Percentiles rank a stretch among this genome's conserved stretches.
phyloP scores from a whole-genome alignment of 2,329 filamentous ascomycete species.

The Paecilomyces sp. region DNA sequence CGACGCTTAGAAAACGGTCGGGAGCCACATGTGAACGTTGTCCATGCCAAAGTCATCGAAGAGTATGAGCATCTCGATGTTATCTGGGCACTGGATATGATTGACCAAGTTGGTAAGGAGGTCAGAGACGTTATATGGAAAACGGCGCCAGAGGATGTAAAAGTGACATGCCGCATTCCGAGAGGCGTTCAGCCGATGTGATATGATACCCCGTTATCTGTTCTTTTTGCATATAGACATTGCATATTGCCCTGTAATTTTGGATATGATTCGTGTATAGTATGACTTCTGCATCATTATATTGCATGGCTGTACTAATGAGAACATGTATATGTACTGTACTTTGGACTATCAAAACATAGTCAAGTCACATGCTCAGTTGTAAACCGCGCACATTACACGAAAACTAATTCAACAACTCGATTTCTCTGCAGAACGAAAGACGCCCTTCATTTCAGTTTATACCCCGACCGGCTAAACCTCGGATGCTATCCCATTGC shows the following conservation, averaged over 20 bases:
- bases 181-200: slow-evolving; percentile 32
- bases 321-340: too few species aligned
- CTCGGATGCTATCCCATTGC: background rate
- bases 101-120: slow-evolving; percentile 75
- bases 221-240: background rate
- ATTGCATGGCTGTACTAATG: background rate
- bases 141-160: slow-evolving; percentile 53
- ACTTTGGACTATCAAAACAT: too few species aligned
- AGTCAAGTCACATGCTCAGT: too few species aligned
- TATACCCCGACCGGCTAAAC: background rate
- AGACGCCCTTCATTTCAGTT: background rate
- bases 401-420: too few species aligned
- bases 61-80: slow-evolving; percentile 93
- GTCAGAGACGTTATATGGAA: slow-evolving; percentile 78
- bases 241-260: background rate
- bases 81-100: slow-evolving; percentile 85
- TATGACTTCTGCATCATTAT: background rate
- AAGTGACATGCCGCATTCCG: slow-evolving; percentile 56
- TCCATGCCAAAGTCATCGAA: slow-evolving; percentile 75
- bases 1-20: slow-evolving; percentile 66
- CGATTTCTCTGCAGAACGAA: too few species aligned
- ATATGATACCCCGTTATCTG: background rate
- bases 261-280: background rate
- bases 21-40: slow-evolving; percentile 73
- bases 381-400: too few species aligned